A percentile compares a stretch with the other conserved stretches of the same genome.
Evolutionary conservation across 2,329 filamentous ascomycete species (phyloP).

Genomic region (Aspergillus pseudotamarii): DNA sequence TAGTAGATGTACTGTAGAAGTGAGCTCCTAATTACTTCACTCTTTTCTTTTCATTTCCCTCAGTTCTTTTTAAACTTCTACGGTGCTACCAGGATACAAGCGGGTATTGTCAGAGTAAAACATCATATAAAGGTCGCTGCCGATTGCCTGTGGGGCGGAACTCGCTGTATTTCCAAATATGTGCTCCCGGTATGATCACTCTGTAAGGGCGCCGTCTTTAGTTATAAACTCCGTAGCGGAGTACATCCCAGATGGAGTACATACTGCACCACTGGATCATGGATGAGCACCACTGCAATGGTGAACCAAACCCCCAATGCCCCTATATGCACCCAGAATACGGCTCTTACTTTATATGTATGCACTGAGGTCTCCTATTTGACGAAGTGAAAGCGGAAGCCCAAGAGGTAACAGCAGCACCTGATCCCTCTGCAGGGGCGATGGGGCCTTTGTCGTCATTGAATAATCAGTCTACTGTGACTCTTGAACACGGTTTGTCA

Average conservation of each 20-base stretch:
- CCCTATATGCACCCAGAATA: neutral
- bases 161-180: conserved; percentile 36
- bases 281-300: conserved; percentile 1
- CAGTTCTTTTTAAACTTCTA: neutral
- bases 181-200: conserved; percentile 35
- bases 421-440: neutral
- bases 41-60: neutral
- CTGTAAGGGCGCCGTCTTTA: conserved; percentile 4
- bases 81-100: neutral
- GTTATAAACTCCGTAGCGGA: conserved; percentile 15
- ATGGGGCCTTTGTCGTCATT: conserved; percentile 19
- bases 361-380: neutral
- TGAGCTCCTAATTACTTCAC: neutral
- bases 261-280: neutral
- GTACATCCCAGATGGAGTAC: neutral
- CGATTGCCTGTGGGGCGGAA: conserved; percentile 32
- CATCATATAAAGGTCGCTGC: conserved; percentile 25
- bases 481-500: conserved; percentile 20
- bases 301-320: neutral
- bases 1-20: neutral
- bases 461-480: conserved; percentile 5
- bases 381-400: neutral
- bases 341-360: neutral
- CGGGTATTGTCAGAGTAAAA: conserved; percentile 11
- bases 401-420: neutral